Conservation (phyloP, 306 rosid genomes). For the Boehmeria nivea region DNA sequence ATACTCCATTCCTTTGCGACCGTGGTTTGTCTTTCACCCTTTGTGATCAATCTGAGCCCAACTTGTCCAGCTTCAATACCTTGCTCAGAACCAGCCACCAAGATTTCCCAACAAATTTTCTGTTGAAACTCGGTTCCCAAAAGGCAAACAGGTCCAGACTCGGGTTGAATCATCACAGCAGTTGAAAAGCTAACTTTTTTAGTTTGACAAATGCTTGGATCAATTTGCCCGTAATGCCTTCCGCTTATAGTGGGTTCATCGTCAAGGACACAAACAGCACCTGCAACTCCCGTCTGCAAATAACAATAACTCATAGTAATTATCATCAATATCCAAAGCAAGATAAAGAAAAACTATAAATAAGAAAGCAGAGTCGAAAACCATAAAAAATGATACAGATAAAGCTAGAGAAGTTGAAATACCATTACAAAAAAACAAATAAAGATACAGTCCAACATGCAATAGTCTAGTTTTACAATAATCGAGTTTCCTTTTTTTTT, state of each 20-base stretch:
- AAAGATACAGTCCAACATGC: no score
- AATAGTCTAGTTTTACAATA: no score
- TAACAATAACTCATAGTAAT: constrained; percentile 9
- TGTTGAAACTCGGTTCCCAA: constrained; percentile 91
- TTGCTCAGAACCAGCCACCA: constrained; percentile 98
- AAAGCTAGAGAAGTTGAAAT: not conserved
- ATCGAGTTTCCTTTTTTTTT: no score
- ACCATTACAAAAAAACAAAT: not conserved
- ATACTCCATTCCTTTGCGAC: constrained; percentile 96
- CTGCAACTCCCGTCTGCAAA: constrained; percentile 82
- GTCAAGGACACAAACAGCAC: constrained; percentile 88
- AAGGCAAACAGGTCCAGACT: constrained; percentile 96
- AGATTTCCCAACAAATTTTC: constrained; percentile 91
- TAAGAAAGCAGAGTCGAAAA: not conserved
- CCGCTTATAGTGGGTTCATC: constrained; percentile 95
- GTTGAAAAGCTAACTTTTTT: constrained; percentile 76
- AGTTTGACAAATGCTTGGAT: constrained; percentile 75
- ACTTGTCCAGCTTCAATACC: constrained; percentile 99
- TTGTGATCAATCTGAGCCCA: constrained; percentile 92
- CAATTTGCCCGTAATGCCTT: constrained; percentile 78
- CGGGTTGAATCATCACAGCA: constrained; percentile 92
- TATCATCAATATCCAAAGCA: not conserved
- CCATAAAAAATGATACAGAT: not conserved
- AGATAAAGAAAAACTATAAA: not conserved
- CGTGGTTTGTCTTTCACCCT: constrained; percentile 95